Conservation (phyloP, 305 asterid species). For the Andrographis paniculata region DNA sequence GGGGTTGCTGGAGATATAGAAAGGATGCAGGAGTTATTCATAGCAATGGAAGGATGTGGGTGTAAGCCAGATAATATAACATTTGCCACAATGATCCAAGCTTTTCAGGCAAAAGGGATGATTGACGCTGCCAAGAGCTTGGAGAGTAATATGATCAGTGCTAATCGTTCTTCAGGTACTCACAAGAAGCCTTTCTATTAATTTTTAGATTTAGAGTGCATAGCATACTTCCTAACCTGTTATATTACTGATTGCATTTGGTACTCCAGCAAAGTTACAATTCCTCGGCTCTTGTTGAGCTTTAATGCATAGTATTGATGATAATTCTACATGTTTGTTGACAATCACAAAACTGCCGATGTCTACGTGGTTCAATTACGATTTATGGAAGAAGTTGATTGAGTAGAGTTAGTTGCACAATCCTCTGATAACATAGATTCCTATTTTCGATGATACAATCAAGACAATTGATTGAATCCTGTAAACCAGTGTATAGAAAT, state of each 20-base stretch:
- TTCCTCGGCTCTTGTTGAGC: background rate
- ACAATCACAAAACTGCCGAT: no score
- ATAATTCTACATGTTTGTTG: background rate
- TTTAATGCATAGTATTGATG: conserved; percentile 4
- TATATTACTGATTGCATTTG: background rate
- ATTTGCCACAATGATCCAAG: conserved; percentile 56
- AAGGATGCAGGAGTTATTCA: conserved; percentile 54
- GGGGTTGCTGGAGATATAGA: conserved; percentile 70
- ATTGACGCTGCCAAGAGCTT: conserved; percentile 45
- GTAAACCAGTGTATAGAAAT: no score
- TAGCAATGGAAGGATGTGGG: conserved; percentile 51
- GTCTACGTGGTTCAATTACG: no score
- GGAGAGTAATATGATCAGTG: conserved; percentile 34
- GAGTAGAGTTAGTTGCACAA: no score
- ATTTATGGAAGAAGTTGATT: no score
- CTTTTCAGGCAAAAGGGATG: conserved; percentile 61
- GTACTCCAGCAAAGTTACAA: conserved; percentile 2
- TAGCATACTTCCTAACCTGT: no score
- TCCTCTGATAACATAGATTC: no score
- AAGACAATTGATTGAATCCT: no score
- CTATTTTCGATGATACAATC: no score
- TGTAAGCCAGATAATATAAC: conserved; percentile 70
- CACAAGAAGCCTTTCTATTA: background rate
- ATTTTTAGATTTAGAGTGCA: background rate
- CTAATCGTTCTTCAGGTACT: conserved; percentile 25